Base-by-base conservation (phyloP, 495 filamentous ascomycete species). In the Xylaria telfairii region DNA sequence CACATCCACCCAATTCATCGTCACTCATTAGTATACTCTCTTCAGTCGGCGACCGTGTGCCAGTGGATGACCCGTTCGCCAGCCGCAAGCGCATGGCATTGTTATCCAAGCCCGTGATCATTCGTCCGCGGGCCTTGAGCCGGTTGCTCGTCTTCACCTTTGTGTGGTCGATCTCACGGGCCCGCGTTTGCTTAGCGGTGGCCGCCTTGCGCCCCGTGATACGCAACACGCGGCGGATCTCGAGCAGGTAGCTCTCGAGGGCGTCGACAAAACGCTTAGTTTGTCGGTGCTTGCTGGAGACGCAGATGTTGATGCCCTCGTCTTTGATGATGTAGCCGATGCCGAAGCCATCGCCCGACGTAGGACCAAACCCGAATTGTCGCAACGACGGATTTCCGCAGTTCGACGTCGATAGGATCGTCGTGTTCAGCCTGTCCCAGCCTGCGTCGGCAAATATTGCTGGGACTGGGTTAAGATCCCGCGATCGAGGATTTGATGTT, bases 321-420 rank as follows among this genome's bases (percentile, higher is more conserved):
- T 97, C 95, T 80, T 99, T 99, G 88, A 99, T 98, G 75, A 99
- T 98, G 81, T 99, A 99, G 15, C 96, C 96, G 67, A 99, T 97
- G 15, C 96, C 96, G 79, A 98, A 98, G 0, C 96, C 96, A 65
- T 98, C 96, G 34, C 91, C 95, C 4, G 92, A 95, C 0, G 94
- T 96, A 4, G 96, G 96, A 0, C 96, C 96, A 80, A 99, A 99
- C 13, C 96, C 96, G 75, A 99, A 99, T 59, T 97, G 93, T 1
- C 96, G 91, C 17, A 99, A 87, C n/a, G 92, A 95, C 2, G 96
- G 96, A 81, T 99, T 99, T 67, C 96, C 96, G 81, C 96, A 99
- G 83, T 99, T 99, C n/a, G 94, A 97, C 1, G 96, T 98, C 41
- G 92, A 96, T 24, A 99, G 83, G 74, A 98, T 93, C 19, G 96